These are phyloP conservation scores for Crithidia sp. DNA, from an alignment of 208 protist species.

Conservation along the genomic window DNA sequence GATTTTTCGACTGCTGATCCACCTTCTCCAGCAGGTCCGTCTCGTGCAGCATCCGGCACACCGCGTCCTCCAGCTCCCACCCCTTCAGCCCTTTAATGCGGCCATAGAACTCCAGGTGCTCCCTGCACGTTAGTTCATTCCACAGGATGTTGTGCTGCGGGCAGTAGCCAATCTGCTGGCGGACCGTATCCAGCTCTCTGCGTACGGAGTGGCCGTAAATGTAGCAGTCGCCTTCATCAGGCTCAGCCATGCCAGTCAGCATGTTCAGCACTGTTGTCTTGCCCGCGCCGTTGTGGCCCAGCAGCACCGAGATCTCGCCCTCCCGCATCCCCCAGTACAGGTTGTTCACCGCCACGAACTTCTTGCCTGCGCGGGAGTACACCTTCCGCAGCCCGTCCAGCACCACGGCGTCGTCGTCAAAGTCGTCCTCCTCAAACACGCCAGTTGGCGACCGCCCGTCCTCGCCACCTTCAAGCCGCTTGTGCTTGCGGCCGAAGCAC, in stretches of 20 bases:
- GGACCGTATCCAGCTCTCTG: conserved; percentile 47
- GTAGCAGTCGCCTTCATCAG: conserved; percentile 69
- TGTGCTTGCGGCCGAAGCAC: neutral
- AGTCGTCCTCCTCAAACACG: conserved; percentile 41
- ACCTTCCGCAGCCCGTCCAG: conserved; percentile 47
- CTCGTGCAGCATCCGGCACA: conserved; percentile 48
- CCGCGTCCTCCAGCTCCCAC: conserved; percentile 30
- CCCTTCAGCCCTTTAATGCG: conserved; percentile 84
- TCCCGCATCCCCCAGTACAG: conserved; percentile 71
- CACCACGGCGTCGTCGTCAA: conserved; percentile 24
- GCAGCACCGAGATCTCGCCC: conserved; percentile 75
- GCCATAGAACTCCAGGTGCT: conserved; percentile 92
- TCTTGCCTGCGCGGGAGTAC: conserved; percentile 45
- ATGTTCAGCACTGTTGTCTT: conserved; percentile 85
- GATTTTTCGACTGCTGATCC: conserved; percentile 31
- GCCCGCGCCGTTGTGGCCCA: conserved; percentile 87
- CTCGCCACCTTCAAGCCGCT: conserved; percentile 24
- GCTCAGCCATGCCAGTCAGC: conserved; percentile 71
- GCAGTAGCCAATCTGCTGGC: conserved; percentile 75
- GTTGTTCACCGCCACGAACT: conserved; percentile 75
- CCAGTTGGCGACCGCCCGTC: conserved; percentile 34
- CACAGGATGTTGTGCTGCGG: conserved; percentile 67
- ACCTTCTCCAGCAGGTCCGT: conserved; percentile 70
- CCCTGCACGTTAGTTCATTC: conserved; percentile 76
- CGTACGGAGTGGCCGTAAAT: conserved; percentile 71